A percentile compares a stretch with the other conserved stretches of the same genome.
These are phyloP conservation scores for Fusarium veterinarium DNA, from an alignment of 2,329 filamentous ascomycete species.

Conservation along the genomic window DNA sequence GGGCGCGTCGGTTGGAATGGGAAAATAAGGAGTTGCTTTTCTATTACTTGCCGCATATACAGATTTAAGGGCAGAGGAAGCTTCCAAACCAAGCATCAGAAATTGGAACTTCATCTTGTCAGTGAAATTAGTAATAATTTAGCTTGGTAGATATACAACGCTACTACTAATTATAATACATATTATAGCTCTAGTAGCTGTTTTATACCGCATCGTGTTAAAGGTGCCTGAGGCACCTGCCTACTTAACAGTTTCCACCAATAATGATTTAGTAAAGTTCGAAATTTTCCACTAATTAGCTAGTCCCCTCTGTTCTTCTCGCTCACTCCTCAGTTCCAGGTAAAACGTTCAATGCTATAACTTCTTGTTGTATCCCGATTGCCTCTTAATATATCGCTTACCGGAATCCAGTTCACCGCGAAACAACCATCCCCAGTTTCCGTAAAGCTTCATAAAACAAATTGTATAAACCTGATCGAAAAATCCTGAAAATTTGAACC, in stretches of 20 bases:
- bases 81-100: not conserved
- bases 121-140: not conserved
- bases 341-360: too few relatives aligned
- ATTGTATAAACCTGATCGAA: too few relatives aligned
- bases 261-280: not conserved
- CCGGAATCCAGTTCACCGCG: too few relatives aligned
- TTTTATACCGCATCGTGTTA: not conserved
- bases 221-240: not conserved
- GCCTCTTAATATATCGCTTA: too few relatives aligned
- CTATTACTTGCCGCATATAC: not conserved
- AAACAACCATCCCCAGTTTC: too few relatives aligned
- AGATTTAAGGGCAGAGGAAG: not conserved
- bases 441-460: too few relatives aligned
- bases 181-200: not conserved
- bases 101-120: not conserved
- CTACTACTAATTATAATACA: too few relatives aligned
- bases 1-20: not conserved
- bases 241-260: not conserved
- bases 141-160: not conserved
- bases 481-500: too few relatives aligned
- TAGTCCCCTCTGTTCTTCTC: not conserved
- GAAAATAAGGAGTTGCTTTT: not conserved
- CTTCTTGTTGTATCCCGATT: too few relatives aligned
- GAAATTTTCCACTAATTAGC: not conserved
- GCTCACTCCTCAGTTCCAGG: not conserved